These are phyloP conservation scores for Dothideomycetidae sp. DNA, from an alignment of 2,329 filamentous ascomycete species.

Conservation along the genomic window DNA sequence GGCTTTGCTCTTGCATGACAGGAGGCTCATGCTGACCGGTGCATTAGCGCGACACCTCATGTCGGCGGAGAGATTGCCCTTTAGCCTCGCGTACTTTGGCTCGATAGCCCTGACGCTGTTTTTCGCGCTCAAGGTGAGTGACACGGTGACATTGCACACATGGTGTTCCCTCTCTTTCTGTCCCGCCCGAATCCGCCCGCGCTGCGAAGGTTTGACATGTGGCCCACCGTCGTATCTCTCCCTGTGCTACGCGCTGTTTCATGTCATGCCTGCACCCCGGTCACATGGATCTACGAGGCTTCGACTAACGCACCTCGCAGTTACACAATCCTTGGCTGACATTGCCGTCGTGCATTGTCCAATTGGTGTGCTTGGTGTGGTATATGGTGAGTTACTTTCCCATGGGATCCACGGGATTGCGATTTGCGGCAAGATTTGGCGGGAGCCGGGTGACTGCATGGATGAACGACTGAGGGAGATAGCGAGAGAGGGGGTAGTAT, in stretches of 20 bases:
- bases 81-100: constrained; percentile 89
- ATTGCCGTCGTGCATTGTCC: constrained; percentile 66
- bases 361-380: constrained; percentile 74
- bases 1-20: background rate
- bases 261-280: constrained; percentile 4
- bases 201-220: too few species aligned
- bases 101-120: constrained; percentile 82
- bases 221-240: too few species aligned
- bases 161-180: too few species aligned
- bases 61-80: constrained; percentile 73
- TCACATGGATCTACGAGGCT: constrained; percentile 4
- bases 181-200: too few species aligned
- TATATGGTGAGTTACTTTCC: constrained; percentile 96
- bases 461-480: constrained; percentile 58
- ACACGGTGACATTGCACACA: too few species aligned
- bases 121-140: constrained; percentile 80
- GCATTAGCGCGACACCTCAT: constrained; percentile 58
- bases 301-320: constrained; percentile 35
- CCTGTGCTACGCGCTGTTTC: constrained; percentile 3
- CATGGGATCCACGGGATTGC: constrained; percentile 80
- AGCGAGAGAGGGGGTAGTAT: too few species aligned
- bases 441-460: constrained; percentile 72
- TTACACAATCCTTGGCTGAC: constrained; percentile 75
- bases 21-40: background rate
- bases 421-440: constrained; percentile 75